phyloP scores from a whole-genome alignment of 257 asterid genomes.

The Solanum arcanum region DNA sequence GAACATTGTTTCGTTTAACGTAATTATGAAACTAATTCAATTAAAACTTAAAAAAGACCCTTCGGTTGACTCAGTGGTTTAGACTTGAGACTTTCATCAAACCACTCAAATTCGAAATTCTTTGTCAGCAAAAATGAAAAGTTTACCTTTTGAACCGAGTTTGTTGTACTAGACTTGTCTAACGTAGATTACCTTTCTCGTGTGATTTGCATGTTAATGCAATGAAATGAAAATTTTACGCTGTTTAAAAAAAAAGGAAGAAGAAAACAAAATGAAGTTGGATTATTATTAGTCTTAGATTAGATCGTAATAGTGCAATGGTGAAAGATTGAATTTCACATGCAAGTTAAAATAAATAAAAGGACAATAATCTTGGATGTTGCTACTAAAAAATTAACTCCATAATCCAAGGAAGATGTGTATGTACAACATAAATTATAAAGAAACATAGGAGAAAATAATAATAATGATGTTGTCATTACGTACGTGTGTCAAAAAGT shows the following conservation, averaged over 20 bases:
- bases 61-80: too few relatives aligned
- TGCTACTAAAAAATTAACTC: neutral
- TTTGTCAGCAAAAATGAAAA: neutral
- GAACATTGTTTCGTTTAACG: neutral
- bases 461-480: neutral
- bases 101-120: neutral
- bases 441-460: neutral
- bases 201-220: neutral
- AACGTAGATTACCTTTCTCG: too few relatives aligned
- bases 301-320: neutral
- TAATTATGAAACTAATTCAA: neutral
- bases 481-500: neutral
- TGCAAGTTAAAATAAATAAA: neutral
- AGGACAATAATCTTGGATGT: neutral
- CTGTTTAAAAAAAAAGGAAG: fast-evolving
- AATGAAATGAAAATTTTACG: too few relatives aligned
- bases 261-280: neutral
- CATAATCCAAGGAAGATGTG: neutral
- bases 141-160: fast-evolving
- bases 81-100: too few relatives aligned
- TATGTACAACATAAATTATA: neutral
- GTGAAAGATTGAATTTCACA: neutral
- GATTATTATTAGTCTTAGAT: neutral
- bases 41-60: neutral
- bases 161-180: neutral